These are phyloP conservation scores for Berberis thunbergii DNA, from an alignment of 164 flowering plant genomes.

Conservation along the genomic window DNA sequence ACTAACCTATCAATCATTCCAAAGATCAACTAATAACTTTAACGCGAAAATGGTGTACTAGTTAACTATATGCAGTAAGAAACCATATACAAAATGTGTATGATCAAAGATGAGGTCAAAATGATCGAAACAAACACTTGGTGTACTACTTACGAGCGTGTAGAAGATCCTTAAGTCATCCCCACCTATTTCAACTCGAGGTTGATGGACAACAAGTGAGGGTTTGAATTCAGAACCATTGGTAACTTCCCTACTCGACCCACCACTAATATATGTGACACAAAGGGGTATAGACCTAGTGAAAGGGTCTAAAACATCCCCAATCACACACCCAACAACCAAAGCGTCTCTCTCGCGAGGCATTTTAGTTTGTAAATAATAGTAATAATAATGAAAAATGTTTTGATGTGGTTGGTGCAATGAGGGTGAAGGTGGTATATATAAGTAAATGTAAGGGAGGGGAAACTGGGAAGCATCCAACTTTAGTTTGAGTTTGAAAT, in stretches of 20 bases:
- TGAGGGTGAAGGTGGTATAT: no score
- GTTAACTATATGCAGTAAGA: background rate
- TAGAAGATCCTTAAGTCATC: conserved; percentile 48
- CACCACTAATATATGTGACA: background rate
- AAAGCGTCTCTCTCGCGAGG: conserved; percentile 47
- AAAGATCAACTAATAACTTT: no score
- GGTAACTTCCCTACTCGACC: background rate
- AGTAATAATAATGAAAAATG: no score
- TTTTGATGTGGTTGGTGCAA: no score
- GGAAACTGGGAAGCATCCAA: no score
- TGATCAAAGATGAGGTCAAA: background rate
- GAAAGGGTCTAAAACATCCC: conserved; percentile 32
- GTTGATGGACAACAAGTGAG: conserved; percentile 40
- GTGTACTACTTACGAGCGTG: conserved; percentile 36
- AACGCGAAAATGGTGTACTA: background rate
- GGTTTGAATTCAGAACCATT: conserved; percentile 44
- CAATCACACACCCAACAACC: conserved; percentile 52
- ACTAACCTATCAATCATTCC: background rate
- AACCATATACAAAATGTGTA: background rate
- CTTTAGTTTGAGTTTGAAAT: no score
- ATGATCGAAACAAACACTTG: background rate
- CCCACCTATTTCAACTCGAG: conserved; percentile 44
- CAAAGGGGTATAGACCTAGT: background rate
- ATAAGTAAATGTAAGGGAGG: no score
- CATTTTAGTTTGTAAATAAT: conserved; percentile 10